These are phyloP conservation scores for Apiosordaria backusii DNA, from an alignment of 495 filamentous ascomycete species.

Conservation along the genomic window DNA sequence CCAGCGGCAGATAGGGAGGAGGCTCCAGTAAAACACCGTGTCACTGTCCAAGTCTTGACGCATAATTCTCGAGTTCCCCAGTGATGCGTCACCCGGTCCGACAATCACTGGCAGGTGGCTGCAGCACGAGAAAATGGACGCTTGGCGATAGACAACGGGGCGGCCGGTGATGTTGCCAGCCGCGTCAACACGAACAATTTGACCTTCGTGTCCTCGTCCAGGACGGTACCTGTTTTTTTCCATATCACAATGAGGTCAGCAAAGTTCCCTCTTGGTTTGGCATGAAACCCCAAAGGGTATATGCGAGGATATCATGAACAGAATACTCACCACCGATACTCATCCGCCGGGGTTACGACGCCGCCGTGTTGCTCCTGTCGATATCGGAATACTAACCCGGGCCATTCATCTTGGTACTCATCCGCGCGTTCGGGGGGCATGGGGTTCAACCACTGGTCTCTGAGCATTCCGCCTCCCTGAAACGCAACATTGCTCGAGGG, in stretches of 20 bases:
- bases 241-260: not conserved
- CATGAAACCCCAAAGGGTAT: no score
- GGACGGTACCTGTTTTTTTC: not conserved
- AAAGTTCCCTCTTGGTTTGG: not conserved
- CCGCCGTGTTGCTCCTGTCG: not conserved
- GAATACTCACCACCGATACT: not conserved
- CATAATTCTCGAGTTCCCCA: not conserved
- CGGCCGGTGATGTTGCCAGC: conserved; percentile 1
- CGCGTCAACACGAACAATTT: not conserved
- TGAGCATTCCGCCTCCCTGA: not conserved
- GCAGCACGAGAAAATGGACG: not conserved
- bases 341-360: not conserved
- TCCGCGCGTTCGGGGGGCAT: not conserved
- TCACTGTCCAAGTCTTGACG: not conserved
- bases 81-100: not conserved
- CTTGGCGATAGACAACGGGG: not conserved
- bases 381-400: not conserved
- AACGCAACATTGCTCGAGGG: no score
- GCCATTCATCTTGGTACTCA: not conserved
- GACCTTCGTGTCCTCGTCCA: not conserved
- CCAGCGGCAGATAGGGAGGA: not conserved
- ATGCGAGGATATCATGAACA: not conserved
- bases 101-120: not conserved
- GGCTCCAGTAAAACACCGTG: not conserved
- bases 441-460: not conserved